A percentile compares a stretch with the other conserved stretches of the same genome.
These are phyloP conservation scores for Chalaropsis thielavioides DNA, from an alignment of 2,329 filamentous ascomycete species.

Conservation along the genomic window DNA sequence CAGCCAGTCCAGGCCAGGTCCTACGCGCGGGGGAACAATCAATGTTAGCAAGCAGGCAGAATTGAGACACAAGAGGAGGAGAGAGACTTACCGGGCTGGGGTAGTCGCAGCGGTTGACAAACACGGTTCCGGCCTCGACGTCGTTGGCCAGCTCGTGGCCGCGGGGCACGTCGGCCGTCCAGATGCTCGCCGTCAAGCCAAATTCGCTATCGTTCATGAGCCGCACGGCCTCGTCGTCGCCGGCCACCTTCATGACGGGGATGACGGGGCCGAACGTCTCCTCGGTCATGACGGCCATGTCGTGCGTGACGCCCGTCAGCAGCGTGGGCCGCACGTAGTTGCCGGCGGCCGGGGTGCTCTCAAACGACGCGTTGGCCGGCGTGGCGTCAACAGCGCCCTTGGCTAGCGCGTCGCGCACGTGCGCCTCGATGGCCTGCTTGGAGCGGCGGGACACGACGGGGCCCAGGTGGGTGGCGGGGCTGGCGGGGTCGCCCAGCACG, in stretches of 20 bases:
- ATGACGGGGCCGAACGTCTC: slow-evolving; percentile 94
- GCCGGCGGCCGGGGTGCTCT: slow-evolving; percentile 39
- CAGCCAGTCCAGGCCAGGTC: slow-evolving; percentile 94
- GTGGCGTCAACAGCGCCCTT: slow-evolving; percentile 78
- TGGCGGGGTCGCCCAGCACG: slow-evolving; percentile 74
- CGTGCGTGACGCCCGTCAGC: slow-evolving; percentile 62
- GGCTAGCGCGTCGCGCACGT: slow-evolving; percentile 66
- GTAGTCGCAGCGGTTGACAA: slow-evolving; percentile 88
- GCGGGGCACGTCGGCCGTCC: slow-evolving; percentile 72
- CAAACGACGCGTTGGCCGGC: slow-evolving; percentile 66
- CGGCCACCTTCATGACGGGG: slow-evolving; percentile 71
- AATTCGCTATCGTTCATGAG: slow-evolving; percentile 94
- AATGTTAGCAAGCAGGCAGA: slow-evolving; percentile 19
- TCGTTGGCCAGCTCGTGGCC: slow-evolving; percentile 64
- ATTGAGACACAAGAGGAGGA: slow-evolving; percentile 1
- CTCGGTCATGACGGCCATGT: slow-evolving; percentile 78
- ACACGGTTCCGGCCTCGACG: slow-evolving; percentile 87
- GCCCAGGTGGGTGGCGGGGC: slow-evolving; percentile 66
- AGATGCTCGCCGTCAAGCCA: slow-evolving; percentile 89
- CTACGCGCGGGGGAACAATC: slow-evolving; percentile 28
- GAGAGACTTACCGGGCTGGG: slow-evolving; percentile 62
- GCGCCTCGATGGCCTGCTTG: slow-evolving; percentile 59
- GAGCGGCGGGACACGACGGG: slow-evolving; percentile 76
- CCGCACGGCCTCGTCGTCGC: slow-evolving; percentile 64
- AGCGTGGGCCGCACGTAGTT: slow-evolving; percentile 84